Percentiles rank a stretch among this genome's conserved stretches.
These are phyloP conservation scores for Neltuma alba DNA, from an alignment of 306 rosid species.

Conservation along the genomic window DNA sequence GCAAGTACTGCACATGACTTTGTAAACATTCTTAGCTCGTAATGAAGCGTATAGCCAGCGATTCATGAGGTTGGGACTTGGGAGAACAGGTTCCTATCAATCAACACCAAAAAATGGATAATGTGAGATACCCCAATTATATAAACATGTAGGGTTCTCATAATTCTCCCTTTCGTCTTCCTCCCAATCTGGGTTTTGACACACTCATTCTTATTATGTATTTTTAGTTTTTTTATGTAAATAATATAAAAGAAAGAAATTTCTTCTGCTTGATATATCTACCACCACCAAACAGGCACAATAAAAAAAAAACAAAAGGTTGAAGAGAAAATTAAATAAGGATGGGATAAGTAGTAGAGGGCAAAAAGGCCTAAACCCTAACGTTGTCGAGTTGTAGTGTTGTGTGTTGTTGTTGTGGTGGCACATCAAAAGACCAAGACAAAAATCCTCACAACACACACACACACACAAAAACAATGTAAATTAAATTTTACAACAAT, in stretches of 20 bases:
- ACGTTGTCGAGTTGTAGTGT: not conserved
- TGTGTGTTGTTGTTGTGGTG: not conserved
- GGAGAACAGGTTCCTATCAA: constrained; percentile 11
- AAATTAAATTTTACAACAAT: not conserved
- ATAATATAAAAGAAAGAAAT: too few species aligned
- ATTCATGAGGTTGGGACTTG: not conserved
- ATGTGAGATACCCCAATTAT: constrained; percentile 17
- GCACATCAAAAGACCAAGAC: constrained; percentile 9
- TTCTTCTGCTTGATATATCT: too few species aligned
- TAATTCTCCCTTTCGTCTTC: not conserved
- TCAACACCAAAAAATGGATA: constrained; percentile 38
- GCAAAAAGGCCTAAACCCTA: not conserved
- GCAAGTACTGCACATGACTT: too few species aligned
- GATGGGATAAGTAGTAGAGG: not conserved
- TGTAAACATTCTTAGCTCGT: too few species aligned
- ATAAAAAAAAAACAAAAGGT: too few species aligned
- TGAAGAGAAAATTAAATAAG: not conserved
- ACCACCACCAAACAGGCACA: too few species aligned
- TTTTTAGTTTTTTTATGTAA: too few species aligned
- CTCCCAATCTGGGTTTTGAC: not conserved
- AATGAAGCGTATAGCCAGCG: not conserved
- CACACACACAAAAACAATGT: too few species aligned
- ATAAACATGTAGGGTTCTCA: not conserved
- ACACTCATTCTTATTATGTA: too few species aligned
- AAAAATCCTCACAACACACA: not conserved